Percentiles rank a stretch among this genome's conserved stretches.
Evolutionary conservation across 176 grass and related monocot species (phyloP).

Genomic region (Avena atlantica): DNA sequence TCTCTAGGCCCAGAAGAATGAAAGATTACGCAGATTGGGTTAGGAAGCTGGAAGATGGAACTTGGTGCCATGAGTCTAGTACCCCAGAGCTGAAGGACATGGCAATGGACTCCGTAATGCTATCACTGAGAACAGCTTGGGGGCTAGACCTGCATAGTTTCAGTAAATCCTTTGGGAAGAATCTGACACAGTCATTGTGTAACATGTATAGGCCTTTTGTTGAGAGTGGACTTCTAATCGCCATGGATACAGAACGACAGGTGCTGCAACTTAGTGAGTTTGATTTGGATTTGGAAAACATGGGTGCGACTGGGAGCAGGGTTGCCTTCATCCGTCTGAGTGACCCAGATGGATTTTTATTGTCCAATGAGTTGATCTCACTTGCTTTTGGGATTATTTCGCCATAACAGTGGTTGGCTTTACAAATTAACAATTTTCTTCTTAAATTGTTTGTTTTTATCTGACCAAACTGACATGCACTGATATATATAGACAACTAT

Average conservation of each 20-base stretch:
- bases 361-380: slow-evolving; percentile 92
- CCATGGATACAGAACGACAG: slow-evolving; percentile 60
- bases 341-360: slow-evolving; percentile 85
- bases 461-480: background rate
- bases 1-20: slow-evolving; percentile 81
- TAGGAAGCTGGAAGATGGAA: slow-evolving; percentile 65
- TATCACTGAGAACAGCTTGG: slow-evolving; percentile 79
- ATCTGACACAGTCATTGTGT: slow-evolving; percentile 54
- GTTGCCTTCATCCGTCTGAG: slow-evolving; percentile 72
- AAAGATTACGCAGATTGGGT: slow-evolving; percentile 85
- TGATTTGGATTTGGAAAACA: slow-evolving; percentile 46
- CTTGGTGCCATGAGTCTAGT: slow-evolving; percentile 38
- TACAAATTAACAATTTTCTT: background rate
- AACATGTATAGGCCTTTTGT: slow-evolving; percentile 65
- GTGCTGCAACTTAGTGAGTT: slow-evolving; percentile 54
- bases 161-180: slow-evolving; percentile 63
- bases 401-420: slow-evolving; percentile 40
- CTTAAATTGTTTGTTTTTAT: slow-evolving; percentile 4
- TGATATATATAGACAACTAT: slow-evolving; percentile 6
- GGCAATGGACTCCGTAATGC: slow-evolving; percentile 89
- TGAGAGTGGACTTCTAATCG: slow-evolving; percentile 70
- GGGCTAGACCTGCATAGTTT: slow-evolving; percentile 75
- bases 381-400: slow-evolving; percentile 84
- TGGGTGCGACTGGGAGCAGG: slow-evolving; percentile 43
- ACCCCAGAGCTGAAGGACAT: slow-evolving; percentile 64